These are phyloP conservation scores for Leishmania aethiopica DNA, from an alignment of 208 protist species.

Conservation along the genomic window DNA sequence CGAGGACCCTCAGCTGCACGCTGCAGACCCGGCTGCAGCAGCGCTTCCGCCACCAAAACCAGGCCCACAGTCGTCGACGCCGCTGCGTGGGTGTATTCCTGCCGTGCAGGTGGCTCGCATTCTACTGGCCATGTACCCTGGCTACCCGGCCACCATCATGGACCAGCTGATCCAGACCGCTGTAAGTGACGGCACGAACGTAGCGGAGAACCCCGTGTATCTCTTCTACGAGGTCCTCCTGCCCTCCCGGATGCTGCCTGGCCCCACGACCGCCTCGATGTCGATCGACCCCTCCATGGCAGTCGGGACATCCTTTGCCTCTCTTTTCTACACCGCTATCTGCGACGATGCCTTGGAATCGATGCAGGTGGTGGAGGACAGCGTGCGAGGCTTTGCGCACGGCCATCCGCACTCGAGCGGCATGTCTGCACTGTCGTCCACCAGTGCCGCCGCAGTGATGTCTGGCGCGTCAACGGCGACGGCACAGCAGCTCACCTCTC, in stretches of 20 bases:
- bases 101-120: conserved; percentile 56
- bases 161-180: conserved; percentile 60
- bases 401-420: conserved; percentile 15
- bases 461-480: conserved; percentile 22
- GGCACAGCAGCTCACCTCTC: conserved; percentile 33
- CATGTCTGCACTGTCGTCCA: background rate
- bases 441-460: conserved; percentile 8
- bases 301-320: conserved; percentile 32
- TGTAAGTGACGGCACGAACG: conserved; percentile 43
- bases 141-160: conserved; percentile 47
- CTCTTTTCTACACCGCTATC: conserved; percentile 59
- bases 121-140: conserved; percentile 74
- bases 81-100: conserved; percentile 47
- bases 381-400: conserved; percentile 28
- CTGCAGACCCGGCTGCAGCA: background rate
- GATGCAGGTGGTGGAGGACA: conserved; percentile 67
- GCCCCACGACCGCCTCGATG: conserved; percentile 18
- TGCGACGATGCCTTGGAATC: conserved; percentile 71
- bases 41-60: background rate
- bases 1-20: background rate
- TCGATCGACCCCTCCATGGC: conserved; percentile 34
- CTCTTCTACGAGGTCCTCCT: conserved; percentile 73
- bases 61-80: background rate
- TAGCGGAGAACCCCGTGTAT: conserved; percentile 35
- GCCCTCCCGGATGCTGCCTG: conserved; percentile 54